Evolutionary conservation across 441 rosid species (phyloP).

Genomic region (Kokia cookei): DNA sequence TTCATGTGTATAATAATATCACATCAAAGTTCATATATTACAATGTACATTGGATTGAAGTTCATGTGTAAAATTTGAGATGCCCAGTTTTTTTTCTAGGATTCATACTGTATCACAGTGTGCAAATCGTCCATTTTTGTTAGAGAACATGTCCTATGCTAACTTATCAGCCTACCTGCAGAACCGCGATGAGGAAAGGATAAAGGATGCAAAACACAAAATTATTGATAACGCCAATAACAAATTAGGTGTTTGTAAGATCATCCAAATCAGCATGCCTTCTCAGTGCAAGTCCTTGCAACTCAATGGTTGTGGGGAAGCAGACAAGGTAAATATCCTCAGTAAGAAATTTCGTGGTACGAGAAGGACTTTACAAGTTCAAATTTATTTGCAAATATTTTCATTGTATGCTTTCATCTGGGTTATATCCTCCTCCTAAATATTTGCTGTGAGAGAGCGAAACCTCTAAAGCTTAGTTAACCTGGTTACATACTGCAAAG

Average conservation of each 20-base stretch:
- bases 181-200: conserved; percentile 19
- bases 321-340: conserved; percentile 29
- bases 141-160: background rate
- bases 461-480: background rate
- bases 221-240: background rate
- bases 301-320: conserved; percentile 29
- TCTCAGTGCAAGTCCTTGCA: conserved; percentile 35
- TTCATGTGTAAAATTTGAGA: too few relatives aligned
- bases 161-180: conserved; percentile 7
- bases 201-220: conserved; percentile 23
- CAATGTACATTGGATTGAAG: too few relatives aligned
- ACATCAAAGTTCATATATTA: too few relatives aligned
- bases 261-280: conserved; percentile 23
- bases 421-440: background rate
- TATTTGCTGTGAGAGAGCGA: background rate
- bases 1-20: too few relatives aligned
- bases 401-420: background rate
- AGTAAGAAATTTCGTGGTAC: background rate
- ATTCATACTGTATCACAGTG: background rate
- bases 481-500: background rate
- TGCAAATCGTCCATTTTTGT: background rate
- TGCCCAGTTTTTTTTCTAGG: background rate
- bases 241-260: background rate
- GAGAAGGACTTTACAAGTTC: background rate
- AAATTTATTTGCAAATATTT: background rate